phyloP scores from a whole-genome alignment of 495 filamentous ascomycete genomes.

The Articulospora tetracladia region DNA sequence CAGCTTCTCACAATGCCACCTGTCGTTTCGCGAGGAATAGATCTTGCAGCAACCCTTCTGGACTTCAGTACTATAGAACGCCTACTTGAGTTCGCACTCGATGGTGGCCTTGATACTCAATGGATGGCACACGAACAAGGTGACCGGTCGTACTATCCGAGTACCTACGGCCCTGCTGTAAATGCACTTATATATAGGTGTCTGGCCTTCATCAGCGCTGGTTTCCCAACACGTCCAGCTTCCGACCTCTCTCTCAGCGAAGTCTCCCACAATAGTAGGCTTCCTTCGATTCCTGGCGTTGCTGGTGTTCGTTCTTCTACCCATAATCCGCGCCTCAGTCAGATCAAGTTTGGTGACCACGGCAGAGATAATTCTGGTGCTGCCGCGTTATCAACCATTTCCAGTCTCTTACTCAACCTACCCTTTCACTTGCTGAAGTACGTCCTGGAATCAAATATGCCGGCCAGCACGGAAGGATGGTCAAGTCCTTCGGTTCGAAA shows the following conservation, averaged over 20 bases:
- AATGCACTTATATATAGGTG: conserved; percentile 32
- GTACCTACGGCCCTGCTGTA: conserved; percentile 22
- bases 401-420: conserved; percentile 59
- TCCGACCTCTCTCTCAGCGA: conserved; percentile 40
- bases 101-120: conserved; percentile 30
- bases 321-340: conserved; percentile 48
- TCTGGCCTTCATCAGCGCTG: conserved; percentile 39
- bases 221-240: conserved; percentile 45
- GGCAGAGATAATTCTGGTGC: conserved; percentile 21
- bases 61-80: conserved; percentile 51
- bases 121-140: conserved; percentile 23
- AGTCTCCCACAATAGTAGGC: conserved; percentile 32
- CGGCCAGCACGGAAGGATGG: conserved; percentile 41
- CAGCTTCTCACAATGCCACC: conserved; percentile 41
- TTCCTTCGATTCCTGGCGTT: conserved; percentile 29
- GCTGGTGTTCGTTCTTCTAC: conserved; percentile 17
- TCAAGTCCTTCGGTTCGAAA: conserved; percentile 36
- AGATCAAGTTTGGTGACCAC: conserved; percentile 64
- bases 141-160: neutral
- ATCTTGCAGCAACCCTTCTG: conserved; percentile 42
- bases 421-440: conserved; percentile 56
- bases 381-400: conserved; percentile 39
- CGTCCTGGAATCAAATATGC: conserved; percentile 46
- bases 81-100: conserved; percentile 37
- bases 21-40: conserved; percentile 39